Base-by-base conservation (phyloP, 176 grass and related monocot species). In the Phoenix roebelenii region DNA sequence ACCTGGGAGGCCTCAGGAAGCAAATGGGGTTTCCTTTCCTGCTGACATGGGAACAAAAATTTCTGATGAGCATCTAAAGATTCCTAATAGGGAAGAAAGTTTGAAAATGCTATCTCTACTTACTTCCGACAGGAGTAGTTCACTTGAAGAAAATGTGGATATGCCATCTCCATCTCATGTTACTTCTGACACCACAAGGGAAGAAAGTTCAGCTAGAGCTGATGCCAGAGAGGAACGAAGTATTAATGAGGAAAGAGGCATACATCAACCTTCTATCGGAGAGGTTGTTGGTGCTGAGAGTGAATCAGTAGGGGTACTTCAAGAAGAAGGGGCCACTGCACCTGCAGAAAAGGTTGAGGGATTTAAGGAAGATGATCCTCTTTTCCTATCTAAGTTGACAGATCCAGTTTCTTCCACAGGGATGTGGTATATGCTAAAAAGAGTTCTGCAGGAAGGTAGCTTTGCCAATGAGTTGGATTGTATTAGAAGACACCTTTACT, bases 401-500 rank as follows among this genome's bases (percentile, higher is more conserved):
- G 25, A 5, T 53, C 23, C 7, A 16, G 35, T 59, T 51, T 52
- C 39, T 28, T 71, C 56, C 52, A 54, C 24, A 20, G 18, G 3
- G 0, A n/a, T 23, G 12, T 63, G 18, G 17, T n/a, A 59, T 73
- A 49, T 55, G n/a, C 25, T 25, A 23, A 54, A 14, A 3, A 50
- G 44, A 24, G 59, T 12, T 55, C 6, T 60, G 9, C 18, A 60
- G 5, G 63, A 63, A 54, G 26, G 18, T 55, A 61, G 51, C 14
- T 51, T 63, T 63, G 55, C 57, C 59, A 63, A 73, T 68, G 72
- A 20, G 69, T 62, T 80, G 30, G 93, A 91, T 59, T 64, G 55
- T 70, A 75, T 83, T 60, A 67, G 24, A 64, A 80, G 69, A n/a
- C 70, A 92, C 61, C 63, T 97, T 20, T 97, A 92, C 16, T 50